Percentiles rank a stretch among this genome's conserved stretches.
These are phyloP conservation scores for Brasenia schreberi DNA, from an alignment of 164 flowering plant genomes.

Conservation along the genomic window DNA sequence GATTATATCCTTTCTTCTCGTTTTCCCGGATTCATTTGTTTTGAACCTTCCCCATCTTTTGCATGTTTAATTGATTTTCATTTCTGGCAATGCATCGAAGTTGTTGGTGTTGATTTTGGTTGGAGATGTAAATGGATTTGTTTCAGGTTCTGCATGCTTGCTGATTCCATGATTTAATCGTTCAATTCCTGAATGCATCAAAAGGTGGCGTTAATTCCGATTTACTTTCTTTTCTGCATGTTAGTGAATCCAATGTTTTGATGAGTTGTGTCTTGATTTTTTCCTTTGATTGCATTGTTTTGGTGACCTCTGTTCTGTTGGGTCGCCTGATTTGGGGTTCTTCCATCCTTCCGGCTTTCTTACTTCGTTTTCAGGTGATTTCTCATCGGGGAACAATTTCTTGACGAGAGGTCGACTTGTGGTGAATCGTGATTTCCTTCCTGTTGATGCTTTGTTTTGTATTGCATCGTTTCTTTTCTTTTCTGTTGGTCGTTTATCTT, in stretches of 20 bases:
- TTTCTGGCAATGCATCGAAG: too few species aligned
- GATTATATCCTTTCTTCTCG: constrained; percentile 54
- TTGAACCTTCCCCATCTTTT: background rate
- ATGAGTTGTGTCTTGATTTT: background rate
- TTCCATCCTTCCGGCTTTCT: background rate
- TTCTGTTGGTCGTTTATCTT: too few species aligned
- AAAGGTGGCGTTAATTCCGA: too few species aligned
- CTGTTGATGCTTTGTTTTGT: background rate
- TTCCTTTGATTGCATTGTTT: background rate
- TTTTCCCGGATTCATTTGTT: background rate
- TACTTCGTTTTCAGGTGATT: background rate
- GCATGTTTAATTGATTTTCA: background rate
- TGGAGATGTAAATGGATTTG: background rate
- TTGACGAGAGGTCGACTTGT: background rate
- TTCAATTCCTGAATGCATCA: too few species aligned
- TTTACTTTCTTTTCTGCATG: background rate
- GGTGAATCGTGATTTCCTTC: background rate
- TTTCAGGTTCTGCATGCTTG: too few species aligned
- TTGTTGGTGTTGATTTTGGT: too few species aligned
- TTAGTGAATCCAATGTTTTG: background rate
- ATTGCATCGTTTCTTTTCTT: too few species aligned
- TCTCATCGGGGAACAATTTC: too few species aligned
- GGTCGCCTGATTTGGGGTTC: background rate
- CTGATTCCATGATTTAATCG: too few species aligned
- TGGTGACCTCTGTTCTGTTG: too few species aligned